Percentiles rank a stretch among this genome's conserved stretches.
Conservation (phyloP, 345 rosid genomes). For the Rubroshorea leprosula region DNA sequence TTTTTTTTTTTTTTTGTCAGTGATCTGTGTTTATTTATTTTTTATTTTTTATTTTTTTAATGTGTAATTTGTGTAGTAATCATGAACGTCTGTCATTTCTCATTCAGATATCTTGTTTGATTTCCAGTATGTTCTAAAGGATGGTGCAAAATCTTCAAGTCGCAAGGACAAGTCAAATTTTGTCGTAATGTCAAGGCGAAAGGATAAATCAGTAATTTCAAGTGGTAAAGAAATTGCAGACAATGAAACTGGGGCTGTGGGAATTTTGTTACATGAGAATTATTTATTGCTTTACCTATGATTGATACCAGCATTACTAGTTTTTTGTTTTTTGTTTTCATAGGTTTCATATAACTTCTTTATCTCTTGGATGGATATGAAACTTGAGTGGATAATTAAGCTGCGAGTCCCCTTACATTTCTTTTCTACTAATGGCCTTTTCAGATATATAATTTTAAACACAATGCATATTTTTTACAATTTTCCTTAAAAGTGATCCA, state of each 20-base stretch:
- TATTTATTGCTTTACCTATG: background rate
- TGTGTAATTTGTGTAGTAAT: too few relatives aligned
- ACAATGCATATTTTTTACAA: background rate
- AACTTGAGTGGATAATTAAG: too few relatives aligned
- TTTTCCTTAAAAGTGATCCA: background rate
- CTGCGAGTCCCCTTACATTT: too few relatives aligned
- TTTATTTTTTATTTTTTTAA: too few relatives aligned
- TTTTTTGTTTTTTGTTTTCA: background rate
- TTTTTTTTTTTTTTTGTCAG: too few relatives aligned
- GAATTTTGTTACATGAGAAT: background rate
- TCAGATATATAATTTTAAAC: background rate
- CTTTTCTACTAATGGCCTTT: too few relatives aligned
- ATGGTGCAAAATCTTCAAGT: conserved; percentile 24
- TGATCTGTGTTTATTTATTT: too few relatives aligned
- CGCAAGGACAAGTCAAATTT: conserved; percentile 31
- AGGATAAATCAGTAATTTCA: conserved; percentile 25
- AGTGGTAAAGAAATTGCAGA: conserved; percentile 30
- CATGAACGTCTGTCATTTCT: conserved; percentile 3
- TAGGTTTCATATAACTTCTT: background rate
- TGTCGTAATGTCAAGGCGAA: conserved; percentile 27
- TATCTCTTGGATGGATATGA: too few relatives aligned
- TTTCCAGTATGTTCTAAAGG: conserved; percentile 42
- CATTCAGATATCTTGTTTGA: conserved; percentile 11
- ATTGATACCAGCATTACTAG: background rate
- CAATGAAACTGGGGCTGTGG: conserved; percentile 18